Conservation (phyloP, 805 yeast genomes). For the Pichia insulana region DNA sequence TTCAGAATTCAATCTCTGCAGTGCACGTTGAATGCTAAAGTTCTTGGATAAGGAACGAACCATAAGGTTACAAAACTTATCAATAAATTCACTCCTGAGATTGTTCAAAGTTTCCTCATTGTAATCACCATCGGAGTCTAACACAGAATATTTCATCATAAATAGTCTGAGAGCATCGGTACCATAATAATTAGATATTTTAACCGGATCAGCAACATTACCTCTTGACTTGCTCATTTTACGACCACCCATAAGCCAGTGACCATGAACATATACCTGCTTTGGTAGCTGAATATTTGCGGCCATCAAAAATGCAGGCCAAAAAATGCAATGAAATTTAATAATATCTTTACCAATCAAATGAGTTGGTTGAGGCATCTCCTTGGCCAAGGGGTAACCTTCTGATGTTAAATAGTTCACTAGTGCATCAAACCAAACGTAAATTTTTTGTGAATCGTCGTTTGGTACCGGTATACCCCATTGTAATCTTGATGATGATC, state of each 20-base stretch:
- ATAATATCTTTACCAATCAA: conserved; percentile 87
- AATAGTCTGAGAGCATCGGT: conserved; percentile 68
- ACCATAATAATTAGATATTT: conserved; percentile 54
- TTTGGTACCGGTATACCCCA: conserved; percentile 93
- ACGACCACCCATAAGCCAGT: conserved; percentile 83
- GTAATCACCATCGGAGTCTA: conserved; percentile 75
- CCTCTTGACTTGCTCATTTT: conserved; percentile 94
- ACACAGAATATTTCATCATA: conserved; percentile 63
- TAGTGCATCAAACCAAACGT: conserved; percentile 96
- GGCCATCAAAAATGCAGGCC: conserved; percentile 90
- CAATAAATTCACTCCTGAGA: conserved; percentile 59
- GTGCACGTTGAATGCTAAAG: conserved; percentile 48
- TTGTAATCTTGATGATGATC: conserved; percentile 65
- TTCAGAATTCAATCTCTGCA: conserved; percentile 17
- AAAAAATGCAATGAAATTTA: conserved; percentile 81
- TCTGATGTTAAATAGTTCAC: conserved; percentile 69
- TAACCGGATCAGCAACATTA: conserved; percentile 86
- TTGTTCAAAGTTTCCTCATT: conserved; percentile 44
- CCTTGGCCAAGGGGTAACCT: conserved; percentile 41
- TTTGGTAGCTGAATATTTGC: conserved; percentile 64
- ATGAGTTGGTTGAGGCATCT: conserved; percentile 40
- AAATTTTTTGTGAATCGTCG: conserved; percentile 69
- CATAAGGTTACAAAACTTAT: conserved; percentile 75
- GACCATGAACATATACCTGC: conserved; percentile 81
- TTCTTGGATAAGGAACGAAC: conserved; percentile 65